Conservation (phyloP, 345 rosid species). For the Syzygium jambos region DNA sequence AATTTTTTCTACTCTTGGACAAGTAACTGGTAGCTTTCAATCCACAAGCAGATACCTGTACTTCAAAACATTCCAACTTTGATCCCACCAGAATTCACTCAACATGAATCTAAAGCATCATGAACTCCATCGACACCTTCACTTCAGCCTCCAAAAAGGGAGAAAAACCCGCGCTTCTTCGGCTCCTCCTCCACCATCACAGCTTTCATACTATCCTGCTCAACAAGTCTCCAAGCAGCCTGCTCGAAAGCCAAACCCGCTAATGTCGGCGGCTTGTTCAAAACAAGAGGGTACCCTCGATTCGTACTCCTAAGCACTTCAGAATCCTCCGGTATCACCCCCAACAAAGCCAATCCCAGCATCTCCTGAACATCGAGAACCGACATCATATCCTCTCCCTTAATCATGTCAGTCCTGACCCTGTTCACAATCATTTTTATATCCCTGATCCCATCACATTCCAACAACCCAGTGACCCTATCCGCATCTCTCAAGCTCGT, state of each 20-base stretch:
- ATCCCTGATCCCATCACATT: constrained; percentile 90
- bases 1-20: background rate
- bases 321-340: constrained; percentile 86
- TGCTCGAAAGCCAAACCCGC: constrained; percentile 97
- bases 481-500: constrained; percentile 86
- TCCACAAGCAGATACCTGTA: background rate
- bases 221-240: constrained; percentile 98
- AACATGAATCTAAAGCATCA: background rate
- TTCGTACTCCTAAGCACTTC: constrained; percentile 91
- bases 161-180: constrained; percentile 79
- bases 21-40: background rate
- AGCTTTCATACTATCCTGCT: constrained; percentile 96
- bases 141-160: constrained; percentile 66
- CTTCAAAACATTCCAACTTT: background rate
- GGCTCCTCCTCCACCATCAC: constrained; percentile 96
- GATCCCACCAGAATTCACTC: background rate
- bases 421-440: constrained; percentile 93
- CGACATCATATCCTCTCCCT: constrained; percentile 98
- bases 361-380: constrained; percentile 92
- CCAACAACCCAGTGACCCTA: constrained; percentile 76
- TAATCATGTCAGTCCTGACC: constrained; percentile 95
- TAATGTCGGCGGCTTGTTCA: constrained; percentile 87
- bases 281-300: constrained; percentile 80
- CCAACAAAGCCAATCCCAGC: constrained; percentile 74
- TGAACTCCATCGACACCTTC: background rate